A percentile compares a stretch with the other conserved stretches of the same genome.
Evolutionary conservation across 495 filamentous ascomycete genomes (phyloP).

Genomic region (Sabuloglossum arenarium): DNA sequence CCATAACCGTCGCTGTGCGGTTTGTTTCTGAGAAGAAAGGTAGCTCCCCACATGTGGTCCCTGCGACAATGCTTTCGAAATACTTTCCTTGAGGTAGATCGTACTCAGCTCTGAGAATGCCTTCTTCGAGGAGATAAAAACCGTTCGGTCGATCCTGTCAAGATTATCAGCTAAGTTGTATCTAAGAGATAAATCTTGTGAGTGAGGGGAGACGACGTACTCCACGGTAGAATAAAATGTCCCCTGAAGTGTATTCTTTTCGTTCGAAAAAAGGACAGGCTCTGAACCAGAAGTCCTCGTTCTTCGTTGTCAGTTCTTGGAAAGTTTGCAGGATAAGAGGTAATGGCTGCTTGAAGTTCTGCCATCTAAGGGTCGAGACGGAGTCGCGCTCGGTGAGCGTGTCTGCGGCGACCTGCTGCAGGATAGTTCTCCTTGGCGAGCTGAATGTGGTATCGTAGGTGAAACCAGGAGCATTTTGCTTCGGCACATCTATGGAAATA

Average conservation of each 20-base stretch:
- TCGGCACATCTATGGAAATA: conserved; percentile 12
- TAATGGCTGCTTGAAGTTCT: conserved; percentile 68
- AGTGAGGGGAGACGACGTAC: conserved; percentile 31
- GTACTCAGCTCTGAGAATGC: conserved; percentile 78
- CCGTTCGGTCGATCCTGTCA: conserved; percentile 24
- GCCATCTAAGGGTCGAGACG: conserved; percentile 40
- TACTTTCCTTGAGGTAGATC: conserved; percentile 72
- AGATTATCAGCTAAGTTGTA: neutral
- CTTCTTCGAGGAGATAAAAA: conserved; percentile 83
- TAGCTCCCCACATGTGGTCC: conserved; percentile 85
- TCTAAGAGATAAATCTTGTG: conserved; percentile 9
- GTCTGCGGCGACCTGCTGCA: conserved; percentile 55
- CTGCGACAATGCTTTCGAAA: conserved; percentile 81
- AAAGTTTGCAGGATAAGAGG: conserved; percentile 86
- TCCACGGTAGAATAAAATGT: conserved; percentile 44
- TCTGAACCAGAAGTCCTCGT: conserved; percentile 89
- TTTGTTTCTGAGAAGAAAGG: conserved; percentile 86
- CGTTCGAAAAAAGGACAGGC: conserved; percentile 49
- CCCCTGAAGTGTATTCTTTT: conserved; percentile 41
- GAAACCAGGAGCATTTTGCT: conserved; percentile 8
- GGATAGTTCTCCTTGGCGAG: conserved; percentile 59
- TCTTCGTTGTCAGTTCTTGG: conserved; percentile 57
- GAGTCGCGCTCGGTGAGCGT: conserved; percentile 42
- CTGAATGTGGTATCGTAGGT: conserved; percentile 34
- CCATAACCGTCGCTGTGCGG: conserved; percentile 66